phyloP scores from a whole-genome alignment of 2,329 filamentous ascomycete species.

The Curvularia verruculosa region DNA sequence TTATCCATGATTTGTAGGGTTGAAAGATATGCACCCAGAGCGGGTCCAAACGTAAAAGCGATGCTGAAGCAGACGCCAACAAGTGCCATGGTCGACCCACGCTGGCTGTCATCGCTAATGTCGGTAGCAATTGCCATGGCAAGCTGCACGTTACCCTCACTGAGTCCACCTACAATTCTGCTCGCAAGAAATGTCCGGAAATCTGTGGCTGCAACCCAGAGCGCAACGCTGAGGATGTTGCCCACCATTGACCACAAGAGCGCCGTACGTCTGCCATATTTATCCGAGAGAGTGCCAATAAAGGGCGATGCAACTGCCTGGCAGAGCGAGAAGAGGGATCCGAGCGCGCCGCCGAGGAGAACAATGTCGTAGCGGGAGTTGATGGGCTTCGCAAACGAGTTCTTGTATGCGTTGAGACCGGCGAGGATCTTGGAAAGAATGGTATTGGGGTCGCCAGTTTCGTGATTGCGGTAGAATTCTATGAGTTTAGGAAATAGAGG shows the following conservation, averaged over 20 bases:
- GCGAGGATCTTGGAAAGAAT: slow-evolving; percentile 79
- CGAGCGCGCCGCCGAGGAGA: slow-evolving; percentile 87
- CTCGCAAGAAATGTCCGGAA: slow-evolving; percentile 97
- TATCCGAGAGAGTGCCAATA: slow-evolving; percentile 87
- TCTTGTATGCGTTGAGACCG: slow-evolving; percentile 93
- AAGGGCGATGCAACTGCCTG: slow-evolving; percentile 92
- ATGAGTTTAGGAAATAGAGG: slow-evolving; percentile 94
- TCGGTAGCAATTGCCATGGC: slow-evolving; percentile 96
- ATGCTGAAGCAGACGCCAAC: slow-evolving; percentile 97
- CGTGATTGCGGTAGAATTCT: slow-evolving; percentile 91
- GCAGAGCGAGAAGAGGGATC: slow-evolving; percentile 89
- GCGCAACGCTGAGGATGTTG: slow-evolving; percentile 88
- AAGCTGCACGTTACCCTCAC: slow-evolving; percentile 95
- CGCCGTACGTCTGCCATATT: slow-evolving; percentile 83
- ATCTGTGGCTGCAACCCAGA: slow-evolving; percentile 93
- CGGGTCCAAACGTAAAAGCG: slow-evolving; percentile 95
- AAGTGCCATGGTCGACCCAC: slow-evolving; percentile 92
- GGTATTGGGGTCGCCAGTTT: slow-evolving; percentile 65
- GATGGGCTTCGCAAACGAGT: slow-evolving; percentile 88
- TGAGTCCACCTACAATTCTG: slow-evolving; percentile 87
- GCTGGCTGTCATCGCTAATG: slow-evolving; percentile 82
- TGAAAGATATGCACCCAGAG: slow-evolving; percentile 84
- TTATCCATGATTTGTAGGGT: slow-evolving; percentile 77
- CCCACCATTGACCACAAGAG: slow-evolving; percentile 90
- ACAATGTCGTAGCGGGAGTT: slow-evolving; percentile 98